phyloP scores from a whole-genome alignment of 768 basidiomycete species.

The Mycena alexandri region DNA sequence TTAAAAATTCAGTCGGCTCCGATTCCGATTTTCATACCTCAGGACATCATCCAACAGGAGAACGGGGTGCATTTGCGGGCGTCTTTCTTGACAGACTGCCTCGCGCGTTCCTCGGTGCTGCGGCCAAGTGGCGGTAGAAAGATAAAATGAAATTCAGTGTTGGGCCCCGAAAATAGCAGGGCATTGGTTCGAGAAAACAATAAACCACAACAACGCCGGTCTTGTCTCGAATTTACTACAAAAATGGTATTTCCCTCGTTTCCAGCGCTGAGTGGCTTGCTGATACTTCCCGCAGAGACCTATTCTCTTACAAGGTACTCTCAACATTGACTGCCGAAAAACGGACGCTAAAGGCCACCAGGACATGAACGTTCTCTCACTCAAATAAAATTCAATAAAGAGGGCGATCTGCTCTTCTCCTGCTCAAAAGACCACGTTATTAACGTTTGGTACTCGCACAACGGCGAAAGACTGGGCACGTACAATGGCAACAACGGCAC shows the following conservation, averaged over 20 bases:
- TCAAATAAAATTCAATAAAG: conserved; percentile 96
- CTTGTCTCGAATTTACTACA: background rate
- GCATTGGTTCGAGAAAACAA: background rate
- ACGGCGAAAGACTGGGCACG: conserved; percentile 96
- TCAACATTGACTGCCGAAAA: too few relatives aligned
- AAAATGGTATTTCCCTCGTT: too few relatives aligned
- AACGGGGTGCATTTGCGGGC: conserved; percentile 54
- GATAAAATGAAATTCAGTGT: background rate
- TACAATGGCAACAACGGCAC: conserved; percentile 97
- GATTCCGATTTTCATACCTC: too few relatives aligned
- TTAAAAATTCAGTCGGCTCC: too few relatives aligned
- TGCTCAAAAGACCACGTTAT: conserved; percentile 72
- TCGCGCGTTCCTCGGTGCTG: too few relatives aligned
- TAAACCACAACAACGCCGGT: background rate
- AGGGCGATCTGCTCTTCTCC: conserved; percentile 96
- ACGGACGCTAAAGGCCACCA: conserved; percentile 44
- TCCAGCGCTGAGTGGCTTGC: too few relatives aligned
- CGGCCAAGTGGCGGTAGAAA: too few relatives aligned
- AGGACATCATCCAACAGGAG: conserved; percentile 66
- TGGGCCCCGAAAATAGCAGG: too few relatives aligned
- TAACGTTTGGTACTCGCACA: conserved; percentile 70
- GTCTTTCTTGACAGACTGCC: too few relatives aligned
- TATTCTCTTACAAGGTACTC: too few relatives aligned
- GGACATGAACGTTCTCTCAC: conserved; percentile 98
- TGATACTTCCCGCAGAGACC: too few relatives aligned